These are phyloP conservation scores for Amauroascus niger DNA, from an alignment of 2,329 filamentous ascomycete genomes.

Conservation along the genomic window DNA sequence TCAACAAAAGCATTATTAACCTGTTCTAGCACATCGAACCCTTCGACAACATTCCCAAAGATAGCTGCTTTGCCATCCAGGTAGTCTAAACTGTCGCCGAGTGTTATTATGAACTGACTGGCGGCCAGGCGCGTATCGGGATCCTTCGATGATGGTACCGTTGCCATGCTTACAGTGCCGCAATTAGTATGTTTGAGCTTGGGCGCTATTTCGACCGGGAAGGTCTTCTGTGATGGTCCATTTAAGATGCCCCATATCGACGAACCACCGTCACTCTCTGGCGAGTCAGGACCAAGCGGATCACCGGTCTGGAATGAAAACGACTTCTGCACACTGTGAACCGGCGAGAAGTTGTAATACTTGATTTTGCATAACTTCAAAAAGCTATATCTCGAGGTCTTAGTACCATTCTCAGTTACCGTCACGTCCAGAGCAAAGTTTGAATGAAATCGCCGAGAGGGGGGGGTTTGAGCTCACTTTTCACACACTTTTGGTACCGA, in stretches of 20 bases:
- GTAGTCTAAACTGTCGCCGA: conserved; percentile 81
- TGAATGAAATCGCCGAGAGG: conserved; percentile 5
- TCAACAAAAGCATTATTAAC: conserved; percentile 87
- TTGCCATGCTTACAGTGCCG: conserved; percentile 97
- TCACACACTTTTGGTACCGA: conserved; percentile 86
- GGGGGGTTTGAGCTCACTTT: conserved; percentile 58
- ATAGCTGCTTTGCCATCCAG: conserved; percentile 89
- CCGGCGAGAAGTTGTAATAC: conserved; percentile 95
- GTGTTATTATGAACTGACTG: conserved; percentile 88
- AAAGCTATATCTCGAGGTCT: conserved; percentile 57
- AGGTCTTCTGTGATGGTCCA: conserved; percentile 61
- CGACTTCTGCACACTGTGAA: conserved; percentile 85
- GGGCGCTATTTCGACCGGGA: conserved; percentile 71
- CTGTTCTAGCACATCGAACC: conserved; percentile 86
- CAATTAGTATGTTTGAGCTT: conserved; percentile 82
- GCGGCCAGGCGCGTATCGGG: conserved; percentile 73
- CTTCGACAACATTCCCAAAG: conserved; percentile 91
- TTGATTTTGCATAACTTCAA: conserved; percentile 97
- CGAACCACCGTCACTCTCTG: conserved; percentile 80
- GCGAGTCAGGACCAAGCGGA: conserved; percentile 74
- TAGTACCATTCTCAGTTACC: conserved; percentile 48
- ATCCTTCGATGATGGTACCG: conserved; percentile 62
- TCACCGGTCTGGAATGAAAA: conserved; percentile 97
- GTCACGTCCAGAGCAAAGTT: conserved; percentile 24
- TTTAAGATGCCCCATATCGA: conserved; percentile 84